A percentile compares a stretch with the other conserved stretches of the same genome.
Evolutionary conservation across 2,329 filamentous ascomycete species (phyloP).

Genomic region (Stromatinia cepivora): DNA sequence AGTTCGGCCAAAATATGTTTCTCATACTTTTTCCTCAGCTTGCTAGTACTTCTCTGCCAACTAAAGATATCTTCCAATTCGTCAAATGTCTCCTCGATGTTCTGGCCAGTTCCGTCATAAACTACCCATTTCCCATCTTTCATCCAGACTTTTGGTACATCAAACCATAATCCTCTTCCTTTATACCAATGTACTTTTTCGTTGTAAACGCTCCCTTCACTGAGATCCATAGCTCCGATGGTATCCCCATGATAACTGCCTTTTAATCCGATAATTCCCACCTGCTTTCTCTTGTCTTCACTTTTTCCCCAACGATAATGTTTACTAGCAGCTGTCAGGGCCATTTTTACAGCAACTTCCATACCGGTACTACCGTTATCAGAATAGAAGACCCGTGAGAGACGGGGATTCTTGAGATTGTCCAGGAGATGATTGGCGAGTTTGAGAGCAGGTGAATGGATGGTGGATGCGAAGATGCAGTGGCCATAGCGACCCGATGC

Average conservation of each 20-base stretch:
- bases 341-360: conserved; percentile 87
- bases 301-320: conserved; percentile 62
- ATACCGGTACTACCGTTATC: conserved; percentile 83
- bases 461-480: conserved; percentile 80
- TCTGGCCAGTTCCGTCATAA: conserved; percentile 25
- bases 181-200: conserved; percentile 85
- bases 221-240: conserved; percentile 83
- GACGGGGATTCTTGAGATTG: conserved; percentile 60
- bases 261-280: conserved; percentile 72
- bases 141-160: conserved; percentile 72
- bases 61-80: conserved; percentile 62
- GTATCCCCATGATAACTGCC: conserved; percentile 87
- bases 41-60: conserved; percentile 49
- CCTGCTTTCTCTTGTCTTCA: conserved; percentile 46
- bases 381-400: conserved; percentile 75
- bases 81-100: conserved; percentile 31
- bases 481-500: conserved; percentile 83
- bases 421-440: conserved; percentile 66
- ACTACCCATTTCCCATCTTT: conserved; percentile 66
- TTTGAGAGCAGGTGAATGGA: conserved; percentile 74
- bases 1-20: conserved; percentile 59
- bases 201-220: conserved; percentile 76
- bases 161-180: conserved; percentile 77
- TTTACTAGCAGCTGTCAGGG: conserved; percentile 63
- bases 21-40: conserved; percentile 55